A percentile compares a stretch with the other conserved stretches of the same genome.
Evolutionary conservation across 2,329 filamentous ascomycete species (phyloP).

Genomic region (Penicillium sp.): DNA sequence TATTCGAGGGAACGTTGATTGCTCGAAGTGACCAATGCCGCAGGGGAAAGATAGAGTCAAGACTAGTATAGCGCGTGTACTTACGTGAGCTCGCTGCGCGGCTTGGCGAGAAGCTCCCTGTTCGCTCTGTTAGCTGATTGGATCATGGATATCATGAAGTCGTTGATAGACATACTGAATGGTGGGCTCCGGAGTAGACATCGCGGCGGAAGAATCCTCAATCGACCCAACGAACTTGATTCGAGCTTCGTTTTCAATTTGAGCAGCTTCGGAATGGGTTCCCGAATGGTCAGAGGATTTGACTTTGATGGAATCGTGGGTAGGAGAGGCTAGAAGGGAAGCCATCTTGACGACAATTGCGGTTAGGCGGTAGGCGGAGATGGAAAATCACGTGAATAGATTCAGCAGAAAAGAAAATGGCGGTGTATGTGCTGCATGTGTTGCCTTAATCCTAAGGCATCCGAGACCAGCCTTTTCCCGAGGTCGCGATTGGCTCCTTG

Average conservation of each 20-base stretch:
- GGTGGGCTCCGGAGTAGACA: slow-evolving; percentile 62
- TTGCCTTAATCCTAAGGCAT: background rate
- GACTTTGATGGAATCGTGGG: too few species aligned
- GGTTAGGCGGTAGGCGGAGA: too few species aligned
- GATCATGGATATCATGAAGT: slow-evolving; percentile 14
- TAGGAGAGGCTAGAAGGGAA: too few species aligned
- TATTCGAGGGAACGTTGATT: slow-evolving; percentile 5
- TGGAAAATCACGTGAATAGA: too few species aligned
- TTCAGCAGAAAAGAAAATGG: too few species aligned
- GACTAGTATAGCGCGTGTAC: slow-evolving; percentile 35
- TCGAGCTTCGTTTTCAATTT: too few species aligned
- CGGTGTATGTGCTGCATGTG: too few species aligned
- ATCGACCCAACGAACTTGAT: background rate
- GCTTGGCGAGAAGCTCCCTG: slow-evolving; percentile 86
- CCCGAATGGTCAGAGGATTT: too few species aligned
- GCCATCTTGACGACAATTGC: too few species aligned
- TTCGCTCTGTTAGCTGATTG: slow-evolving; percentile 22
- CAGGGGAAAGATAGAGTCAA: slow-evolving; percentile 4
- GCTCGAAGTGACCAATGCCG: background rate
- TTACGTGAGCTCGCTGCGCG: slow-evolving; percentile 87
- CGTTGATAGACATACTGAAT: slow-evolving; percentile 60
- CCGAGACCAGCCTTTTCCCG: slow-evolving; percentile 9
- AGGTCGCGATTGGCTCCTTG: slow-evolving; percentile 36
- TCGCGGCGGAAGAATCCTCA: slow-evolving; percentile 36
- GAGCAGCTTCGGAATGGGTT: too few species aligned